Percentiles rank a stretch among this genome's conserved stretches.
These are phyloP conservation scores for Phytophthora pini DNA, from an alignment of 352 stramenopile genomes.

Conservation along the genomic window DNA sequence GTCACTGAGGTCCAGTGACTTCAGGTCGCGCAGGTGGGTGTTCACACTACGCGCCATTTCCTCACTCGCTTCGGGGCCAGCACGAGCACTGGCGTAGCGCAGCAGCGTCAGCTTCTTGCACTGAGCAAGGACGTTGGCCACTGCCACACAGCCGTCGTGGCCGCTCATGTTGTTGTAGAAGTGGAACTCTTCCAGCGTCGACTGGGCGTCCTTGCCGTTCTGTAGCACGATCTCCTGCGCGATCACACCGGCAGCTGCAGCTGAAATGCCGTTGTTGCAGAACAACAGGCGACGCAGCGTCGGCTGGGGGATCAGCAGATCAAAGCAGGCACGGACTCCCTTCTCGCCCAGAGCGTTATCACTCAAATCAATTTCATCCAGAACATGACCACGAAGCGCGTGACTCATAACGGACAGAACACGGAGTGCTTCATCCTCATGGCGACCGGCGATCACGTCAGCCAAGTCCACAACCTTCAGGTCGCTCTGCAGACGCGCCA, in stretches of 20 bases:
- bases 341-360: constrained; percentile 97
- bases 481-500: constrained; percentile 50
- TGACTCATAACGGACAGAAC: constrained; percentile 86
- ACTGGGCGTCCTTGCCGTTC: constrained; percentile 62
- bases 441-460: constrained; percentile 87
- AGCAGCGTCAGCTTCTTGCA: constrained; percentile 89
- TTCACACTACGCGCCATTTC: constrained; percentile 16
- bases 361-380: constrained; percentile 91
- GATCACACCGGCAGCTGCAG: constrained; percentile 86
- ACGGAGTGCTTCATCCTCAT: constrained; percentile 84
- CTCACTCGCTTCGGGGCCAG: constrained; percentile 61
- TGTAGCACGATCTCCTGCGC: constrained; percentile 90
- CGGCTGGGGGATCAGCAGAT: constrained; percentile 79
- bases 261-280: constrained; percentile 96
- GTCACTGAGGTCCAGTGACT: constrained; percentile 93
- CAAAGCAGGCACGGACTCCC: constrained; percentile 91
- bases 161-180: constrained; percentile 99
- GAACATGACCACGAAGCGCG: constrained; percentile 51
- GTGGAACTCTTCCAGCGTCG: constrained; percentile 92
- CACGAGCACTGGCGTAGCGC: constrained; percentile 94
- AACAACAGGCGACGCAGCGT: constrained; percentile 90
- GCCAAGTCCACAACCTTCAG: constrained; percentile 86
- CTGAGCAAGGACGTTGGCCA: constrained; percentile 86
- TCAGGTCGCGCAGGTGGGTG: constrained; percentile 34
- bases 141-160: constrained; percentile 88